Evolutionary conservation across 2,329 filamentous ascomycete species (phyloP), one percentile per base, ranked within the genome.

Genomic region (Verticillium isaacii): DNA sequence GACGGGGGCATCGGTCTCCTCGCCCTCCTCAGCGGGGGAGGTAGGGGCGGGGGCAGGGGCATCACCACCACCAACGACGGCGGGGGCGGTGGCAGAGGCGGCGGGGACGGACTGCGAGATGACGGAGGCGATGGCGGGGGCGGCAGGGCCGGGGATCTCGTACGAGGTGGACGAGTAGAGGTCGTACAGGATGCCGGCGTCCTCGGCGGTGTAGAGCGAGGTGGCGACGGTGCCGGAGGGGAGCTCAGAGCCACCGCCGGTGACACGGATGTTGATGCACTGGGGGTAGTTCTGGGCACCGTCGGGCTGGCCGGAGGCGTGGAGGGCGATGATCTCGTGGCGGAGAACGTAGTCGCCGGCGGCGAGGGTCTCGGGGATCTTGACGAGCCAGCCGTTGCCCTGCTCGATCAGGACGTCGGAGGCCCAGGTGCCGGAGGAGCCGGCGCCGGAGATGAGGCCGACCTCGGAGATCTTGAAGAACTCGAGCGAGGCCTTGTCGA

Each of bases 381-480:
- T 78, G 58, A 82, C 74, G 55, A 75, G 74, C 76, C 79, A 82
- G 58, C 75, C 74, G 70, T 75, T 71, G 65, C 77, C 77, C 71
- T 82, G 80, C 50, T 69, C 67, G 60, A 83, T 76, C 65, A 85
- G 71, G 63, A 79, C 70, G 65, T 87, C 84, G 14, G 82, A 73
- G 57, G 82, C 86, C 85, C 85, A 89, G 56, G 70, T 74, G 36
- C 82, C 81, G 0, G 80, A 65, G 76, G 69, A 68, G 45, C 85
- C 89, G 55, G 70, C 74, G 36, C 82, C 81, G 0, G 80, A 66
- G 76, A 69, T 68, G 54, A 86, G 78, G 61, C 85, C 86, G 45
- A 72, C 75, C 66, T 82, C 77, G 37, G 80, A 79, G 64, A 89
- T 84, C 80, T 89, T 89, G 78, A 84, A 82, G 73, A 82, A 88